A percentile compares a stretch with the other conserved stretches of the same genome.
phyloP scores from a whole-genome alignment of 495 filamentous ascomycete species.

The Ramalina intermedia region DNA sequence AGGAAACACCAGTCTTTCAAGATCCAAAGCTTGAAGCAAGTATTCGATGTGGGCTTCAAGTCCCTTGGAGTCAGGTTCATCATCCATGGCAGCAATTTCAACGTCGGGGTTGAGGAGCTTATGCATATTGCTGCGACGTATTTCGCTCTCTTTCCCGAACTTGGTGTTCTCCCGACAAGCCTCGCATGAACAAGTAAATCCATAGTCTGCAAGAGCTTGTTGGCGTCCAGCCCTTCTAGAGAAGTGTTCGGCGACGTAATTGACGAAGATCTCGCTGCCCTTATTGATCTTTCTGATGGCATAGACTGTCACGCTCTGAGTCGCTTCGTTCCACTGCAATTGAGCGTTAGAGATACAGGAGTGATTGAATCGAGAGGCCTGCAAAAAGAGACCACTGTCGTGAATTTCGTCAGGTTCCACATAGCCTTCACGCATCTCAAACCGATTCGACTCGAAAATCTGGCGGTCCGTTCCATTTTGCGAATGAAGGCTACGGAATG shows the following conservation, averaged over 20 bases:
- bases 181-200: background rate
- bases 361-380: slow-evolving; percentile 4
- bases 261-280: background rate
- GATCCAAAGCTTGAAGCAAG: no score
- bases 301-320: background rate
- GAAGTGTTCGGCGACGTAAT: background rate
- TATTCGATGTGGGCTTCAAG: no score
- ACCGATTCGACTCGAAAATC: no score
- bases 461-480: no score
- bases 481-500: no score
- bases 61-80: no score
- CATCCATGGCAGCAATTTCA: no score
- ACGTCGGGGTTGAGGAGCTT: background rate
- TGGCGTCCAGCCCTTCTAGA: background rate
- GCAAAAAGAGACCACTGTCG: background rate
- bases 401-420: no score
- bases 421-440: no score
- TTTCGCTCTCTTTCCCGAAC: background rate
- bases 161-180: background rate
- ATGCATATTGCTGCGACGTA: background rate
- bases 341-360: slow-evolving; percentile 2
- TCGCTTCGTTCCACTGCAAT: background rate
- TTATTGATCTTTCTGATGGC: background rate
- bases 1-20: no score
- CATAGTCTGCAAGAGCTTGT: background rate